Evolutionary conservation across 148 eudicot genomes (phyloP).

Genomic region (Vaccinium corymbosum): DNA sequence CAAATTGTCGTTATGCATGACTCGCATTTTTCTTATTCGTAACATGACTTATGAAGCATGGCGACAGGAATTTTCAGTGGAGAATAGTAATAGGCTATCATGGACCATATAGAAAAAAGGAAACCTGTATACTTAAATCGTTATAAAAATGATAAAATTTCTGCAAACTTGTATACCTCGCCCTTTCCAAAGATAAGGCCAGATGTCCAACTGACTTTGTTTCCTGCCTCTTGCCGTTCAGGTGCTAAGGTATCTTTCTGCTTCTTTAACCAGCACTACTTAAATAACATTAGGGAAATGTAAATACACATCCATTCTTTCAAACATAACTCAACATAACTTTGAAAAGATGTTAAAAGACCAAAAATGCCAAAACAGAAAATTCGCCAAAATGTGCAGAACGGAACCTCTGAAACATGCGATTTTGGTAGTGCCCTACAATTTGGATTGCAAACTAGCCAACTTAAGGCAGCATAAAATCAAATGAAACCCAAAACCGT

Average conservation of each 20-base stretch:
- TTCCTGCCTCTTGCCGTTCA: slow-evolving; percentile 46
- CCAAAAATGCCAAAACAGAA: neutral
- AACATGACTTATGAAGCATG: neutral
- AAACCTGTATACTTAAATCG: neutral
- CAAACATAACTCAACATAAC: neutral
- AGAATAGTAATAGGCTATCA: neutral
- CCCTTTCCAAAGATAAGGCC: slow-evolving; percentile 70
- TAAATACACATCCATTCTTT: neutral
- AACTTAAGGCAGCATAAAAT: neutral
- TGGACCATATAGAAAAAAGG: neutral
- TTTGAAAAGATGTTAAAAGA: neutral
- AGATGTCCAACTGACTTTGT: slow-evolving; percentile 59
- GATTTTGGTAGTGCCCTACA: neutral
- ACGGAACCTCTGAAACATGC: neutral
- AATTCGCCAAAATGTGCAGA: neutral
- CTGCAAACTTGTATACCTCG: slow-evolving; percentile 38
- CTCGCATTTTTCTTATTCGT: neutral
- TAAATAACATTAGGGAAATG: slow-evolving; percentile 1
- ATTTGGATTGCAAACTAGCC: neutral
- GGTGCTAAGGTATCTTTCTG: slow-evolving; percentile 58
- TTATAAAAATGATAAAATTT: neutral
- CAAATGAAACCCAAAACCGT: neutral
- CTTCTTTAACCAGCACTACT: slow-evolving; percentile 74
- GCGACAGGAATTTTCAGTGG: neutral
- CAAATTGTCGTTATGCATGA: neutral